Evolutionary conservation across 345 rosid genomes (phyloP).

Genomic region (Sapria himalayana): DNA sequence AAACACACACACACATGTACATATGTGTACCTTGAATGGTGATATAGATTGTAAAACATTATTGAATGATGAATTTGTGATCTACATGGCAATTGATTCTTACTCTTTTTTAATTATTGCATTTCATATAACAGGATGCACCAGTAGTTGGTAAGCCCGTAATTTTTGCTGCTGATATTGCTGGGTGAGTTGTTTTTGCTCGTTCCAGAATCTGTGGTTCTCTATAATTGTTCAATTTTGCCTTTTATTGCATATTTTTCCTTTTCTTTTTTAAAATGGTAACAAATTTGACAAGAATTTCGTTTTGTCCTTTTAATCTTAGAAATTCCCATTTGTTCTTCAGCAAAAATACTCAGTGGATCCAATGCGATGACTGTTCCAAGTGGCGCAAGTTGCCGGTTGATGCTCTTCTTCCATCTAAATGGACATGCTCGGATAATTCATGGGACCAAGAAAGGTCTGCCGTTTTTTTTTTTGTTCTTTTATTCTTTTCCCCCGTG

Average conservation of each 20-base stretch:
- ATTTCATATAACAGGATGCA: constrained; percentile 40
- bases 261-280: too few relatives aligned
- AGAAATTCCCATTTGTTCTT: constrained; percentile 4
- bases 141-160: constrained; percentile 81
- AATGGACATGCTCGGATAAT: constrained; percentile 45
- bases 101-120: constrained; percentile 2
- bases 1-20: too few relatives aligned
- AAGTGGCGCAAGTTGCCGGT: constrained; percentile 63
- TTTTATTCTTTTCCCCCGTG: too few relatives aligned
- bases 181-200: constrained; percentile 43
- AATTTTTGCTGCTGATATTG: constrained; percentile 24
- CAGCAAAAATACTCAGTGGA: constrained; percentile 56
- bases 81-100: neutral
- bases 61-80: too few relatives aligned
- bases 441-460: constrained; percentile 57
- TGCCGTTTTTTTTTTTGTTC: neutral
- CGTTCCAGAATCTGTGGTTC: too few relatives aligned
- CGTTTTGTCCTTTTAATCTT: too few relatives aligned
- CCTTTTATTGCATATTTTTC: too few relatives aligned
- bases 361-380: constrained; percentile 47
- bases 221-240: too few relatives aligned
- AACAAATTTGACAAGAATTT: too few relatives aligned
- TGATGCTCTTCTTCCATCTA: constrained; percentile 40
- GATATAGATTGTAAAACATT: too few relatives aligned
- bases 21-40: too few relatives aligned